phyloP scores from a whole-genome alignment of 2,329 filamentous ascomycete species.

The Purpureocillium lavendulum region DNA sequence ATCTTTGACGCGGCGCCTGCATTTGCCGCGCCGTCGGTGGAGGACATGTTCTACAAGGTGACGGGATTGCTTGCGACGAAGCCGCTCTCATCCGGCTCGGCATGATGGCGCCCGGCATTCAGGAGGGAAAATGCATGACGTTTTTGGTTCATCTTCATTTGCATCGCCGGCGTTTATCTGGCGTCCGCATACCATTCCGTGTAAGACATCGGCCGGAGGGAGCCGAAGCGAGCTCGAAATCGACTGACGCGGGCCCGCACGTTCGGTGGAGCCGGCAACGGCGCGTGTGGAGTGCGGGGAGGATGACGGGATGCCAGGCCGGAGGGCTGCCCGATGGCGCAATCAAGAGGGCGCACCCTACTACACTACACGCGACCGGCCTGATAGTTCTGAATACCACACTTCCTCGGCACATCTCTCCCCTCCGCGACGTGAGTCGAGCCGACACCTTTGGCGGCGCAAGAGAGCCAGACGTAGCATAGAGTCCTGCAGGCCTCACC shows the following conservation, averaged over 20 bases:
- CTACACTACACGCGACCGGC: background rate
- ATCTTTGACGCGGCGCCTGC: constrained; percentile 64
- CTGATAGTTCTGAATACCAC: background rate
- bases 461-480: no score
- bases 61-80: constrained; percentile 51
- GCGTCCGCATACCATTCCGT: no score
- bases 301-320: background rate
- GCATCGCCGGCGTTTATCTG: no score
- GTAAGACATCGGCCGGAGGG: background rate
- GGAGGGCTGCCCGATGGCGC: constrained; percentile 1
- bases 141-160: no score
- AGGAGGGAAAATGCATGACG: no score
- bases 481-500: no score
- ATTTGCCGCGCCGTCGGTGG: constrained; percentile 62
- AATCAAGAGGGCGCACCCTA: background rate
- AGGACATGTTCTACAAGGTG: constrained; percentile 70
- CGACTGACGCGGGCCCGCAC: background rate
- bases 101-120: constrained; percentile 1
- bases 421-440: no score
- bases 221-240: background rate
- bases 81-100: constrained; percentile 25
- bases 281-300: background rate
- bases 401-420: no score
- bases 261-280: background rate
- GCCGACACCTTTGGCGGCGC: no score